A percentile compares a stretch with the other conserved stretches of the same genome.
These are phyloP conservation scores for Cladosporium sp. DNA, from an alignment of 2,329 filamentous ascomycete species.

Conservation along the genomic window DNA sequence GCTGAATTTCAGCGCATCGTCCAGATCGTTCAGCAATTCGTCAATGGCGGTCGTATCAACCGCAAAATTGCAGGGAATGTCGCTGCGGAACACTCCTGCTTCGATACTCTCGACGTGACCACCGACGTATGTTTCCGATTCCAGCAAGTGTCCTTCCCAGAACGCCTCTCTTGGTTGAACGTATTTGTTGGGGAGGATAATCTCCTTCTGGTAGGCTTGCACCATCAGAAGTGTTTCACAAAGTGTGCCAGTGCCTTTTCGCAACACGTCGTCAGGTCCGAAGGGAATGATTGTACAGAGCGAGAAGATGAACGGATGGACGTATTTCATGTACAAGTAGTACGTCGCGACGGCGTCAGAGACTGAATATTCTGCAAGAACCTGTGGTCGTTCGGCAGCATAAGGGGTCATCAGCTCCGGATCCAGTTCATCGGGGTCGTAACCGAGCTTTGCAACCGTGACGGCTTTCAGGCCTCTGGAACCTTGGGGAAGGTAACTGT, in stretches of 20 bases:
- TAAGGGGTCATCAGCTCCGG: conserved; percentile 93
- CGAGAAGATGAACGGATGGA: conserved; percentile 99
- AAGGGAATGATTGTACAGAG: conserved; percentile 93
- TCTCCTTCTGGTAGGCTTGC: conserved; percentile 85
- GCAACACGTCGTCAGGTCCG: conserved; percentile 82
- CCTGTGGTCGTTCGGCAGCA: conserved; percentile 84
- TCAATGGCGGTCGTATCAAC: conserved; percentile 87
- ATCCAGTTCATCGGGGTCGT: conserved; percentile 95
- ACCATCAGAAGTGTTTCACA: conserved; percentile 99
- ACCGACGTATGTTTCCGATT: conserved; percentile 96
- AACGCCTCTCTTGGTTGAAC: conserved; percentile 85
- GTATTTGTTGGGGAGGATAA: conserved; percentile 94
- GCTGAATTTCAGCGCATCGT: conserved; percentile 82
- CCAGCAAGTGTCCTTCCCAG: conserved; percentile 91
- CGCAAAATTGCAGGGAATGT: conserved; percentile 90
- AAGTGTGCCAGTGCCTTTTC: conserved; percentile 96
- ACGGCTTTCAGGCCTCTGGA: conserved; percentile 96
- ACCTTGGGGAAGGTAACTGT: conserved; percentile 94
- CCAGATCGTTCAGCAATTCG: conserved; percentile 77
- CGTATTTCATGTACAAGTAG: conserved; percentile 99
- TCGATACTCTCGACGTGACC: conserved; percentile 99
- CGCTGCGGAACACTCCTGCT: conserved; percentile 89
- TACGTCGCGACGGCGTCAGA: conserved; percentile 98
- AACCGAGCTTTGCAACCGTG: conserved; percentile 94
- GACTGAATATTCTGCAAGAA: conserved; percentile 93